Base-by-base conservation (phyloP, 2,329 filamentous ascomycete genomes). In the Calonectria leucothoes region DNA sequence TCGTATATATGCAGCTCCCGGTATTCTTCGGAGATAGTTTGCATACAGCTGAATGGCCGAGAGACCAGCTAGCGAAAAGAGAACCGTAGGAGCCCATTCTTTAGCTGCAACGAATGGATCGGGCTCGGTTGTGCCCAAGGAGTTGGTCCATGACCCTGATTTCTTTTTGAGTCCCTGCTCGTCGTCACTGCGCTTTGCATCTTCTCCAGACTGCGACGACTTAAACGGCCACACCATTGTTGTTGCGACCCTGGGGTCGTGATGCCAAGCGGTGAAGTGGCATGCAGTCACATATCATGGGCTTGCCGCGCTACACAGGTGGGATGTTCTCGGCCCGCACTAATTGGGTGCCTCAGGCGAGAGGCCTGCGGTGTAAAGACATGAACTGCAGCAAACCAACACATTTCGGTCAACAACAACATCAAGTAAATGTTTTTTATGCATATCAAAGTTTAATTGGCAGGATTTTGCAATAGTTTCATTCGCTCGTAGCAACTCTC, bases 11-110 rank as follows among this genome's bases (percentile, higher is more conserved):
- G 90, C 88, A 42, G 94, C 91, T 70, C 92, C 93, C 5, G 95
- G 95, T 71, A 98, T 95, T 66, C 97, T 94, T 42, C 95, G 93
- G 63, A 99, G 87, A 82, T 96, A 97, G 71, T 89, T 93, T 79
- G 90, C 91, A 85, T 96, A 96, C 59, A 96, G 78, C 64, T 86
- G 85, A 45, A 87, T 74, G 17, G 84, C 83, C 17, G 82, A 82
- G 27, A 86, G 81, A 31, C 84, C 84, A 15, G 82, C 80, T 15
- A 87, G 78, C 6, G 85, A 85, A 70, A 84, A 83, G 6, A 82
- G 66, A 15, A 85, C 83, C 12, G 84, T 79, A 1, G 85, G 85
- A 49, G 82, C 84, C 85, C 85, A 86, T 72, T 85, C 81, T 73
- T 84, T 84, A 51, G 84, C 84, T 14, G 83, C 83, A 52, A 75